Conservation (phyloP, 805 yeast species). For the Ogataea sp. region DNA sequence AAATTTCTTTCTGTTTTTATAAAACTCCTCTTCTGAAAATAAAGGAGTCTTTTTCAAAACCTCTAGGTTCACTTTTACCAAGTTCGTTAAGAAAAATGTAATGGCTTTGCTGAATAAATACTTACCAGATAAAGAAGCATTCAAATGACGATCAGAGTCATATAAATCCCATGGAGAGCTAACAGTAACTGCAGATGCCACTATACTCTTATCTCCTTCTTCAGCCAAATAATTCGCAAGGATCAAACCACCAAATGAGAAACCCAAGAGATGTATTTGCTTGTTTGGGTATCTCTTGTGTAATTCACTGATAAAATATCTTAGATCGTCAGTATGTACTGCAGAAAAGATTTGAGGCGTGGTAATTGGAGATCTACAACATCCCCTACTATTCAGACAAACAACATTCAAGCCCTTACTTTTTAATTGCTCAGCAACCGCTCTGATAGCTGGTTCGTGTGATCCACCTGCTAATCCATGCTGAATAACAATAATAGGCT, state of each 20-base stretch:
- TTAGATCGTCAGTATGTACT: constrained; percentile 59
- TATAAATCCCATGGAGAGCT: constrained; percentile 71
- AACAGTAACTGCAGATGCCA: constrained; percentile 51
- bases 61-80: constrained; percentile 35
- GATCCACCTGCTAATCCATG: constrained; percentile 82
- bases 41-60: constrained; percentile 20
- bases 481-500: constrained; percentile 52
- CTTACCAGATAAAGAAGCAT: constrained; percentile 29
- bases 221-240: constrained; percentile 64
- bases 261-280: constrained; percentile 58
- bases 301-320: constrained; percentile 47
- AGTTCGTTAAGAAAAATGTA: constrained; percentile 30
- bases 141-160: constrained; percentile 40
- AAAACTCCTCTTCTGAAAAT: constrained; percentile 16
- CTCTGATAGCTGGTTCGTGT: constrained; percentile 63
- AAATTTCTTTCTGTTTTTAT: constrained; percentile 27
- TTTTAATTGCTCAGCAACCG: constrained; percentile 38
- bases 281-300: constrained; percentile 49
- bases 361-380: constrained; percentile 65
- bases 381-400: constrained; percentile 64
- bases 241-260: constrained; percentile 66
- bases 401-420: constrained; percentile 43
- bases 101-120: constrained; percentile 34
- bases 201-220: constrained; percentile 43
- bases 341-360: constrained; percentile 64